Evolutionary conservation across 768 basidiomycete species (phyloP).

Genomic region (Suillus alpinus): DNA sequence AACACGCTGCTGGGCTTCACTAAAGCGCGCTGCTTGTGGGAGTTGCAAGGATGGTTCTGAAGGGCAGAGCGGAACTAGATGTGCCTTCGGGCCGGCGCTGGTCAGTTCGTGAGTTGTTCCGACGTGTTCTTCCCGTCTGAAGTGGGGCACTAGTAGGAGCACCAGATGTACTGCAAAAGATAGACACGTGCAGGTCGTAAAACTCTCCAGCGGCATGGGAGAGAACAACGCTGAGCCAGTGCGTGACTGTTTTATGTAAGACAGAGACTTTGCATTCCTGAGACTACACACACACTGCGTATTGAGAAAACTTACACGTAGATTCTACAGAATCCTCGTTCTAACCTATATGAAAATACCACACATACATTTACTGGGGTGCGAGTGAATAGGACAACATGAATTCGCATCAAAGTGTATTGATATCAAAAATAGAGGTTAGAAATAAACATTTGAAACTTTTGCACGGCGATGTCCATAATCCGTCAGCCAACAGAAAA

Average conservation of each 20-base stretch:
- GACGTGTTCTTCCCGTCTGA: not conserved
- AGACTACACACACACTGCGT: not conserved
- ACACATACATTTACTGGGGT: not conserved
- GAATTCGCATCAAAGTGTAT: not conserved
- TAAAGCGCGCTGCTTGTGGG: not conserved
- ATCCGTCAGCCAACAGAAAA: not conserved
- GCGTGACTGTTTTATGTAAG: not conserved
- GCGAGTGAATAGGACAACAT: not conserved
- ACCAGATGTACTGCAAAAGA: not conserved
- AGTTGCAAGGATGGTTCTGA: not conserved
- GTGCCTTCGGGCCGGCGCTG: not conserved
- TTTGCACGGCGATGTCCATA: not conserved
- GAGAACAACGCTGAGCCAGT: not conserved
- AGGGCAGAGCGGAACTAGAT: not conserved
- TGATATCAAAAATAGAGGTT: conserved; percentile 14
- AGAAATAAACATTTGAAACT: conserved; percentile 25
- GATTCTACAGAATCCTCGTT: not conserved
- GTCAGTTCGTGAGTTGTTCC: not conserved
- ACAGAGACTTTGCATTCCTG: not conserved
- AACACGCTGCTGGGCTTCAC: not conserved
- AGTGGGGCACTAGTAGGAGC: not conserved
- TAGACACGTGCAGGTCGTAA: not conserved
- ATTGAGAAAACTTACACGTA: not conserved
- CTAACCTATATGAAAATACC: not conserved
- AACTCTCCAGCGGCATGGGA: not conserved